Percentiles rank a stretch among this genome's conserved stretches.
Conservation (phyloP, 768 basidiomycete species). For the Leccinum truebloodii region DNA sequence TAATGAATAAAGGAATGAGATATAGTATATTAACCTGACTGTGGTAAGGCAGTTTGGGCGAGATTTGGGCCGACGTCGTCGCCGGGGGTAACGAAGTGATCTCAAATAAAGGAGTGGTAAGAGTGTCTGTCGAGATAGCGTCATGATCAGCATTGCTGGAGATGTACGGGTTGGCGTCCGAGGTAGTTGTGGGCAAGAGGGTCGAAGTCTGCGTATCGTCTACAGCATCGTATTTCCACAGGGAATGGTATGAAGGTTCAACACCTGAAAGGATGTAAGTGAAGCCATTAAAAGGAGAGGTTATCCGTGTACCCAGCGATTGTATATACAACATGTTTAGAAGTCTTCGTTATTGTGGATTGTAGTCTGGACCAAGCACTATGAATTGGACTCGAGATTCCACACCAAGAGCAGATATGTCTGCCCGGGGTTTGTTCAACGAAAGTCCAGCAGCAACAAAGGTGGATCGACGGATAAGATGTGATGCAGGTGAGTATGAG, state of each 20-base stretch:
- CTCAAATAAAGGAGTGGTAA: slow-evolving; percentile 28
- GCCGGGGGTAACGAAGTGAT: slow-evolving; percentile 37
- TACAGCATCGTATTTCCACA: slow-evolving; percentile 41
- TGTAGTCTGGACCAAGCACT: slow-evolving; percentile 40
- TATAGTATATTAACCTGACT: slow-evolving; percentile 27
- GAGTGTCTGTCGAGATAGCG: slow-evolving; percentile 10
- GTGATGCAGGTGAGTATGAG: slow-evolving; percentile 71
- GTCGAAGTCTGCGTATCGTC: slow-evolving; percentile 21
- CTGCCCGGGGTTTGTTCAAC: slow-evolving; percentile 59
- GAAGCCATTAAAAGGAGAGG: not conserved
- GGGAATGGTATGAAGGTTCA: slow-evolving; percentile 33
- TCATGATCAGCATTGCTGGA: not conserved
- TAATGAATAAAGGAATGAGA: slow-evolving; percentile 28
- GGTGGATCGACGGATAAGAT: slow-evolving; percentile 74
- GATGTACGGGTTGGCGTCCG: not conserved
- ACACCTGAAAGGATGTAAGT: slow-evolving; percentile 12
- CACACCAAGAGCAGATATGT: slow-evolving; percentile 62
- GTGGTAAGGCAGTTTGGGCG: slow-evolving; percentile 23
- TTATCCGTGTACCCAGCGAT: slow-evolving; percentile 13
- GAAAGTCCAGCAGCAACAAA: slow-evolving; percentile 77
- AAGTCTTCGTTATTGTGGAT: slow-evolving; percentile 17
- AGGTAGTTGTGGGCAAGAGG: slow-evolving; percentile 8
- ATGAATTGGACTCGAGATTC: slow-evolving; percentile 53
- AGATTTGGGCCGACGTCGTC: slow-evolving; percentile 14
- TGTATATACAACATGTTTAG: slow-evolving; percentile 23